Base-by-base conservation (phyloP, 83 land plant genomes). In the Diphasiastrum complanatum region DNA sequence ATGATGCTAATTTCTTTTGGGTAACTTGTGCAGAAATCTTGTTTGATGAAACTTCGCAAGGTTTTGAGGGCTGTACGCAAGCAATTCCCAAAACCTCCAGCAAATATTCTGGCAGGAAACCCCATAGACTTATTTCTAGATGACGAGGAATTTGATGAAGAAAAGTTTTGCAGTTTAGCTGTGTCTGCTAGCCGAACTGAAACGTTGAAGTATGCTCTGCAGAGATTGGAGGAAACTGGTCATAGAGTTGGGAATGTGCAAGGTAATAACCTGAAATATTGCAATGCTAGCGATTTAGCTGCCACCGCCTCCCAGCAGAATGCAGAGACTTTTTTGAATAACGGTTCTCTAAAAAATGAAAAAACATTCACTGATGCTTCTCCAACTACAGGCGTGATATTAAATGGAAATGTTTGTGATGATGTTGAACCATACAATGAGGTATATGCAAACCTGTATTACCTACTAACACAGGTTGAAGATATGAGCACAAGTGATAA, bases 71-170 rank as follows among this genome's bases (percentile, higher is more conserved):
- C 93, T 34, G 89, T 95, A 36, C 88, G 81, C 40, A 85, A 79
- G 69, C 99, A 95, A 65, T 95, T 95, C 66, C 80, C 87, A 38
- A 78, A 84, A 33, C 99, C 99, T 48, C 85, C 99, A 6, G 81
- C 81, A 56, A 73, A 84, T 27, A 46, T 86, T 16, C 76, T 95
- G 55, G 57, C 46, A 18, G 80, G 66, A 64, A 89, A 82, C 70
- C 40, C 74, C 16, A 74, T 95, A 48, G 97, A 95, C 54, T 68
- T 66, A 50, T 89, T 86, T 64, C 71, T 95, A 53, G 97, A 95
- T 69, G 75, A 81, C 73, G 78, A 81, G 32, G 69, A 78, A 54
- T 65, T 84, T 54, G 77, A 81, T 75, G 99, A 95, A 62, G 84
- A 79, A 23, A 80, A 77, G 54, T 76, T 95, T 28, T 79, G 68